phyloP scores from a whole-genome alignment of 164 flowering plant genomes.

The Brasenia schreberi region DNA sequence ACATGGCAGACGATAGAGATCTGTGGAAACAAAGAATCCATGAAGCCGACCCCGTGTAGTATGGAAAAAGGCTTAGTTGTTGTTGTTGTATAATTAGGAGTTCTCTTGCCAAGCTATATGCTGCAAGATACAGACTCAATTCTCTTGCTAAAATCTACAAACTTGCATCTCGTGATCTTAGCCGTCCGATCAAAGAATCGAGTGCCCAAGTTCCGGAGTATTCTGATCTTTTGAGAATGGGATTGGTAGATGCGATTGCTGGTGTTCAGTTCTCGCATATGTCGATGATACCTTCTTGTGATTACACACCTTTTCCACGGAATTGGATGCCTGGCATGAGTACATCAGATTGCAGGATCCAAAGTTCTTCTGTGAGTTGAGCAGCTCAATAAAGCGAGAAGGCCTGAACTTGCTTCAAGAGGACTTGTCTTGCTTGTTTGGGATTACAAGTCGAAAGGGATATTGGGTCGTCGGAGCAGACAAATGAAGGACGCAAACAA shows the following conservation, averaged over 20 bases:
- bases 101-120: constrained; percentile 91
- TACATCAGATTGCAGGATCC: constrained; percentile 72
- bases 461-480: constrained; percentile 16
- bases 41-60: too few relatives aligned
- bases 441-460: constrained; percentile 67
- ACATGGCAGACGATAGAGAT: too few relatives aligned
- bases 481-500: constrained; percentile 3
- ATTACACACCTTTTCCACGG: constrained; percentile 81
- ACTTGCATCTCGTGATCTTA: constrained; percentile 77
- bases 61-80: too few relatives aligned
- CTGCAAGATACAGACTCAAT: constrained; percentile 84
- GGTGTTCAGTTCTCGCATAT: constrained; percentile 87
- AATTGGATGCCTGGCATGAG: constrained; percentile 83
- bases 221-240: constrained; percentile 90
- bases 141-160: constrained; percentile 92
- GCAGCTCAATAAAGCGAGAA: constrained; percentile 40
- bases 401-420: constrained; percentile 75
- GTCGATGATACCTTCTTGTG: constrained; percentile 88
- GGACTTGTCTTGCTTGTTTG: constrained; percentile 59
- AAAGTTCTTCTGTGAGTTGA: constrained; percentile 59
- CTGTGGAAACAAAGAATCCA: too few relatives aligned
- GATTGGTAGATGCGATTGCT: constrained; percentile 77
- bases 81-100: too few relatives aligned
- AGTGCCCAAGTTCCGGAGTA: constrained; percentile 69
- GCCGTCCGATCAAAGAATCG: constrained; percentile 61